These are phyloP conservation scores for Sarocladiaceae sp. DNA, from an alignment of 2,329 filamentous ascomycete species.

Conservation along the genomic window DNA sequence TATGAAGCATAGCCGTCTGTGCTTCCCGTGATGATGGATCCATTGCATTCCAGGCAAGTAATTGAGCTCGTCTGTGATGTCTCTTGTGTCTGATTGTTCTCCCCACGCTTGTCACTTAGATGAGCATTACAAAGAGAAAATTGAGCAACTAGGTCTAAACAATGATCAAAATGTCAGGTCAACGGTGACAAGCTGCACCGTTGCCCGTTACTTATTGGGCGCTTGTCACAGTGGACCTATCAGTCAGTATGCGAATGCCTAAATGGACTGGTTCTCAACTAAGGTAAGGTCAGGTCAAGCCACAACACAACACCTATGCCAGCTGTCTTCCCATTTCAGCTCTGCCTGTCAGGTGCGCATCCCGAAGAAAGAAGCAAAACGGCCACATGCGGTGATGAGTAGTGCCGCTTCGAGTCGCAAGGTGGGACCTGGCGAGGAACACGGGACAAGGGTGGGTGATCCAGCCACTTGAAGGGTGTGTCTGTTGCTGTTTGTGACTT, in stretches of 20 bases:
- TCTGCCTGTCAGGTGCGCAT: neutral
- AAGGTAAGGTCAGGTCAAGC: too few relatives aligned
- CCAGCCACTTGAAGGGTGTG: too few relatives aligned
- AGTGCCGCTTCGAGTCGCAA: neutral
- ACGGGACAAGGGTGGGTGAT: neutral
- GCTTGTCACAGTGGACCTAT: neutral
- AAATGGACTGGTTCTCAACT: too few relatives aligned
- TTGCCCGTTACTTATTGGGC: neutral
- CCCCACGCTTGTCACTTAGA: neutral
- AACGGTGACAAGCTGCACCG: neutral
- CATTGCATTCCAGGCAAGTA: neutral
- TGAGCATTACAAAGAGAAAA: neutral
- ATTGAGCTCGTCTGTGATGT: neutral
- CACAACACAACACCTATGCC: neutral
- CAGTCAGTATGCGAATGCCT: too few relatives aligned
- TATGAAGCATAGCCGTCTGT: too few relatives aligned
- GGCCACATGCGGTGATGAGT: neutral
- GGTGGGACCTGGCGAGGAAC: neutral
- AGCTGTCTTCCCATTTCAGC: neutral
- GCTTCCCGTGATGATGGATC: neutral
- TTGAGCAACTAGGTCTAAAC: too few relatives aligned
- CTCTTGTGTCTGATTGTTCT: neutral
- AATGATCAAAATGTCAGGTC: neutral
- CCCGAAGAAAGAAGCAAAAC: neutral
- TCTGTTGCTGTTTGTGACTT: too few relatives aligned